Base-by-base conservation (phyloP, 805 yeast genomes). In the Candida ipomoeae region DNA sequence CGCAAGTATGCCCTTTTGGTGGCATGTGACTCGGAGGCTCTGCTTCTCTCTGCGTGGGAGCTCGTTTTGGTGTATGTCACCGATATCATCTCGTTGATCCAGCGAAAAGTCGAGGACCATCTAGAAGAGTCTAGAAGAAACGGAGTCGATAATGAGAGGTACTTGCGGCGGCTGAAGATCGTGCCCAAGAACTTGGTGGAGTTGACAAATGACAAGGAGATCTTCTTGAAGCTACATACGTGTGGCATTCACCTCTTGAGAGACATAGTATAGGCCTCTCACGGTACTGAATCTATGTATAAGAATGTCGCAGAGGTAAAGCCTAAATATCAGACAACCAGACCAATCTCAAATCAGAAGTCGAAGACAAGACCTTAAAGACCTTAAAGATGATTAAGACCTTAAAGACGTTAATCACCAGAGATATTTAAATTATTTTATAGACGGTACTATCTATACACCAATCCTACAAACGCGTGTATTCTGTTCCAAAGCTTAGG, bases 1-100 rank as follows among this genome's bases (percentile, higher is more conserved):
- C 69, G 92, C 51, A 77, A 86, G 47, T 86, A 84, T 57, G 73
- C 85, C 0, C 62, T 84, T 17, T 73, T 84, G 50, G 80, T 84
- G 13, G 75, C 83, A 1, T 69, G 79, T 10, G 86, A 83, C 57
- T 68, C 74, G 18, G 87, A 80, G 52, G 59, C 68, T n/a, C 74
- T 67, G 14, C 62, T 85, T 14, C 64, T 83, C n/a, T 65, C 70
- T 31, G 74, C 79, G 53, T 85, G 87, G 83, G 75, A 79, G 36
- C 62, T 75, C 41, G 72, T 83, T 1, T 63, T 69, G 14, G 61
- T 68, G 8, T 80, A 31, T 66, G 69, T 60, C 46, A 49, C 53
- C n/a, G 67, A 63, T 45, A 55, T 61, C 44, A 60, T 59, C 15
- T 32, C 56, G 8, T 50, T 58, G 38, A 38, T 63, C 37, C 67